Conservation (phyloP, 768 basidiomycete genomes). For the Termitomyces sp. region DNA sequence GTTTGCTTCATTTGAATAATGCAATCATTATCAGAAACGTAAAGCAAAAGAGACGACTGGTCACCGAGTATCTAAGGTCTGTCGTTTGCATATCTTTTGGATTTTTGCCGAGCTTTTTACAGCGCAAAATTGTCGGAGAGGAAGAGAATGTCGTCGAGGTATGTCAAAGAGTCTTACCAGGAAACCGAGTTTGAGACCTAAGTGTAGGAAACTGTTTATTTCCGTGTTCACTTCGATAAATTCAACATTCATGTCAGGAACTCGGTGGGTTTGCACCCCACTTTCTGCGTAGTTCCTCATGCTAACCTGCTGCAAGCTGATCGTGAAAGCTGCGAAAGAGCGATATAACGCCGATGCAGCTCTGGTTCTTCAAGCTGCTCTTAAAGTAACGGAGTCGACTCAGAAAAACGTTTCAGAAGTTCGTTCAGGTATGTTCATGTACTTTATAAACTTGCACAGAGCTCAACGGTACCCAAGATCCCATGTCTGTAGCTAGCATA, state of each 20-base stretch:
- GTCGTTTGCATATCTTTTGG: not conserved
- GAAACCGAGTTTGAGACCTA: conserved; percentile 9
- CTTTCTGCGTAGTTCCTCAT: conserved; percentile 1
- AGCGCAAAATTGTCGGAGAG: conserved; percentile 44
- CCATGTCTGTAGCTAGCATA: conserved; percentile 64
- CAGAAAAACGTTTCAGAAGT: conserved; percentile 60
- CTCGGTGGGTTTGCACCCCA: conserved; percentile 45
- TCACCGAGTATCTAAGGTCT: conserved; percentile 54
- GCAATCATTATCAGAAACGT: conserved; percentile 49
- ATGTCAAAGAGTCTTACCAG: conserved; percentile 21
- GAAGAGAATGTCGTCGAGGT: conserved; percentile 71
- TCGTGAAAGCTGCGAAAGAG: conserved; percentile 71
- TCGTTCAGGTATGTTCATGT: conserved; percentile 49
- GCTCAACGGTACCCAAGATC: conserved; percentile 36
- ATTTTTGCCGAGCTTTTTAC: not conserved
- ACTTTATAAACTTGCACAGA: not conserved
- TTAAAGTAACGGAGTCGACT: conserved; percentile 65
- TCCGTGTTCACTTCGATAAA: conserved; percentile 86
- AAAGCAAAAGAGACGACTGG: conserved; percentile 48
- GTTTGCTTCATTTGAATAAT: conserved; percentile 17
- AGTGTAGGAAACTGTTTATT: conserved; percentile 63
- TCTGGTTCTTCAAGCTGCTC: conserved; percentile 62
- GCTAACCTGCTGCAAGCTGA: conserved; percentile 47
- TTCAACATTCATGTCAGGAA: conserved; percentile 89
- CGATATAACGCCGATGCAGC: conserved; percentile 78